These are phyloP conservation scores for Xylaria arbuscula DNA, from an alignment of 2,329 filamentous ascomycete genomes.

Conservation along the genomic window DNA sequence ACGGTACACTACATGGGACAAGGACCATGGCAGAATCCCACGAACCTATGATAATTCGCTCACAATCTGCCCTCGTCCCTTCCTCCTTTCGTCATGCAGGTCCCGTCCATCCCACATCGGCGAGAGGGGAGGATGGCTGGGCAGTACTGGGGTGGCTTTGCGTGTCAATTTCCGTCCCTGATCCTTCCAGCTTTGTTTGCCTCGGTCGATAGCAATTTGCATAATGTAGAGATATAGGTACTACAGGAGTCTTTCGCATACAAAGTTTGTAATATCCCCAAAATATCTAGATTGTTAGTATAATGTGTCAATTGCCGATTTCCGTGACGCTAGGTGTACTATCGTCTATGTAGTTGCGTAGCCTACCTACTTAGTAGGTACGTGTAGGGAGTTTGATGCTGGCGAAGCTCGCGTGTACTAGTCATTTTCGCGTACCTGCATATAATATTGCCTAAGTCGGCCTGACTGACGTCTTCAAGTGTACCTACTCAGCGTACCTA, in stretches of 20 bases:
- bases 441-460: constrained; percentile 18
- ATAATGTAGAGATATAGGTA: not conserved
- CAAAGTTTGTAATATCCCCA: not conserved
- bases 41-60: constrained; percentile 17
- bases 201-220: not conserved
- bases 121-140: constrained; percentile 14
- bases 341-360: not conserved
- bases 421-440: constrained; percentile 35
- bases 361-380: too few relatives aligned
- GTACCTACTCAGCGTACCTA: too few relatives aligned
- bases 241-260: not conserved
- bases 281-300: not conserved
- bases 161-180: constrained; percentile 21
- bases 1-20: not conserved
- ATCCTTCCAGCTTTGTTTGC: constrained; percentile 15
- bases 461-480: constrained; percentile 15
- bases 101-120: constrained; percentile 21
- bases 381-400: not conserved
- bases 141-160: constrained; percentile 18
- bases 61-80: constrained; percentile 4
- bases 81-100: constrained; percentile 24
- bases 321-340: constrained; percentile 3
- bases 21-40: not conserved
- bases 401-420: constrained; percentile 13
- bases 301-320: constrained; percentile 22